These are phyloP conservation scores for Venturia carpophila DNA, from an alignment of 2,329 filamentous ascomycete genomes.

Conservation along the genomic window DNA sequence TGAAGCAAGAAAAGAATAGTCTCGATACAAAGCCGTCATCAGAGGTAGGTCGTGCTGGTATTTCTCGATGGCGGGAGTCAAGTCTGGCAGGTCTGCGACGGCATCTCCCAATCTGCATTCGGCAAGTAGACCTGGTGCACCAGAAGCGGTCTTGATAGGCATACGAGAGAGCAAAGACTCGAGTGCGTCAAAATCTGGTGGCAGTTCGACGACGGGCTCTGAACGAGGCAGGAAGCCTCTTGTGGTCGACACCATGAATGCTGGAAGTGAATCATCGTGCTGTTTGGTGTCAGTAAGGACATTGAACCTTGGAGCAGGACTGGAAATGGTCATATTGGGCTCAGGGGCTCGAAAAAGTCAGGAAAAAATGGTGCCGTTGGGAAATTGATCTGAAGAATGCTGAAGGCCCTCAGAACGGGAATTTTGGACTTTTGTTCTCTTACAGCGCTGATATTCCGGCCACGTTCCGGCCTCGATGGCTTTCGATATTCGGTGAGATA, in stretches of 20 bases:
- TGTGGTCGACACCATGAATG: conserved; percentile 72
- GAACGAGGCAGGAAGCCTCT: conserved; percentile 65
- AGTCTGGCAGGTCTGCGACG: conserved; percentile 69
- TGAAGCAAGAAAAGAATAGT: conserved; percentile 86
- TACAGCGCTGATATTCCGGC: conserved; percentile 10
- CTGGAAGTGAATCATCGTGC: conserved; percentile 55
- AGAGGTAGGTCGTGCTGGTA: conserved; percentile 64
- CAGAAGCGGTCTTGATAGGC: conserved; percentile 68
- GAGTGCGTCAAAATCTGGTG: conserved; percentile 63
- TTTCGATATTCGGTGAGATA: not conserved
- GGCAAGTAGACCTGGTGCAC: conserved; percentile 69
- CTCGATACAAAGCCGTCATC: conserved; percentile 80
- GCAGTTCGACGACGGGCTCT: conserved; percentile 48
- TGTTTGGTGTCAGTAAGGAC: conserved; percentile 57
- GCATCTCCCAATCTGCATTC: conserved; percentile 64
- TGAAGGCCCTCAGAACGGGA: not conserved
- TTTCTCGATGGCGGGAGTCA: conserved; percentile 64
- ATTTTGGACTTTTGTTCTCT: conserved; percentile 6
- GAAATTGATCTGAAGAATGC: not conserved
- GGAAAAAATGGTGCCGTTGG: not conserved
- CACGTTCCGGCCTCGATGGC: not conserved
- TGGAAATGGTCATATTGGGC: conserved; percentile 10
- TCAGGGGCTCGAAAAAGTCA: not conserved
- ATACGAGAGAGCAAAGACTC: conserved; percentile 66
- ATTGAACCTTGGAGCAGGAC: conserved; percentile 38